Conservation (phyloP, 352 stramenopile species). For the Phytophthora syringae region DNA sequence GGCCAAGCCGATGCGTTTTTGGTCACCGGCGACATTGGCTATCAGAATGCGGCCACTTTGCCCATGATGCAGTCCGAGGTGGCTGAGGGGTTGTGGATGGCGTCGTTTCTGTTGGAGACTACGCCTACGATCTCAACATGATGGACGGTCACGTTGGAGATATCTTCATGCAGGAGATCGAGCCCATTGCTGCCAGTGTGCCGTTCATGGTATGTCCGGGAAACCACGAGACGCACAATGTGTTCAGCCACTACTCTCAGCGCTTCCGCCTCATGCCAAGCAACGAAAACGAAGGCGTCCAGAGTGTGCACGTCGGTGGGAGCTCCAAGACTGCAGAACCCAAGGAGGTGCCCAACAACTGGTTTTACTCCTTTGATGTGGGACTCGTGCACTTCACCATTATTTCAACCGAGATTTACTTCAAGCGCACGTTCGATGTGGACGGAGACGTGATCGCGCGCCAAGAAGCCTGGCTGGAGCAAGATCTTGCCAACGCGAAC, state of each 20-base stretch:
- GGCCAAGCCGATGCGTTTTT: slow-evolving; percentile 61
- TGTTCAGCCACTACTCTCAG: slow-evolving; percentile 88
- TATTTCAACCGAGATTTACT: slow-evolving; percentile 91
- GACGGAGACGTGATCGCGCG: slow-evolving; percentile 59
- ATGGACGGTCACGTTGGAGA: slow-evolving; percentile 82
- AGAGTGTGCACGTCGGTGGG: slow-evolving; percentile 54
- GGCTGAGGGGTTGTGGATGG: slow-evolving; percentile 76
- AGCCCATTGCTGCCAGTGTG: slow-evolving; percentile 80
- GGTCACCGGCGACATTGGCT: slow-evolving; percentile 89
- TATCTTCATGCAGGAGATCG: slow-evolving; percentile 92
- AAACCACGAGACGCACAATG: slow-evolving; percentile 91
- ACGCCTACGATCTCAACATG: slow-evolving; percentile 89
- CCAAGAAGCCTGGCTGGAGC: slow-evolving; percentile 72
- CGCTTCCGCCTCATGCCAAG: slow-evolving; percentile 87
- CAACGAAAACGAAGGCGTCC: slow-evolving; percentile 70
- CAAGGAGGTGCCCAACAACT: slow-evolving; percentile 84
- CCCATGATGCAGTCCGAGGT: slow-evolving; percentile 90
- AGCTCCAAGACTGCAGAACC: slow-evolving; percentile 23
- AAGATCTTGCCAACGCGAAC: slow-evolving; percentile 70
- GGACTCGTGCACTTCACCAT: slow-evolving; percentile 89
- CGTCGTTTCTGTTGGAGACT: slow-evolving; percentile 89
- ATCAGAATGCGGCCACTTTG: slow-evolving; percentile 88
- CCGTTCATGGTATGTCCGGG: slow-evolving; percentile 92
- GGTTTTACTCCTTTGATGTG: slow-evolving; percentile 90
- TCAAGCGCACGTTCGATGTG: slow-evolving; percentile 65